Evolutionary conservation across 768 basidiomycete genomes (phyloP), one percentile per base, ranked within the genome.

Genomic region (Suillus alpinus): DNA sequence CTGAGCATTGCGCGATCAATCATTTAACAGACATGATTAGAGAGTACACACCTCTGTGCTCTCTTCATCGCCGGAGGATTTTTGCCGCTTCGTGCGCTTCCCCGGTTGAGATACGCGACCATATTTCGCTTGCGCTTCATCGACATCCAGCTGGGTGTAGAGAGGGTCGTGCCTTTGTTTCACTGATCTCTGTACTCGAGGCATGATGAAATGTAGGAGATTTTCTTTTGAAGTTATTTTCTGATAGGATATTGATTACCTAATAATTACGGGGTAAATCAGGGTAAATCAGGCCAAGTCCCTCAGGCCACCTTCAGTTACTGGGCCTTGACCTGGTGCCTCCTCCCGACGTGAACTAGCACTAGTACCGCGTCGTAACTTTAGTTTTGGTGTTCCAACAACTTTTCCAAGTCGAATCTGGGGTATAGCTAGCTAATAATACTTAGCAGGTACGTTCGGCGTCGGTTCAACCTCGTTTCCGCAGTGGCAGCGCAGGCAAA

Each of bases 101-200:
- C 90, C 90, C 1, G 89, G 91, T 67, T 86, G 78, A 44, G 91
- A 87, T 6, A 89, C 76, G 65, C 81, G 88, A 29, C 86, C 95
- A 76, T 94, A 94, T 72, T 89, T 92, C 66, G 82, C 86, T 18
- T 89, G 71, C 0, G 82, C 67, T 67, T 92, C 90, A 69, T 96
- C 95, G 62, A 88, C 86, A 57, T 85, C 81, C 58, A 98, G 82
- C 75, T 97, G 92, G 31, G 88, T 79, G 67, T 89, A 87, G 34
- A 98, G 83, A 43, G 95, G 95, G 68, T 94, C 95, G 76, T 94
- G 95, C 69, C 93, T 80, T 20, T 81, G 72, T 65, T 87, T 91
- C 56, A 77, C 76, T 12, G 78, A 65, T 71, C 83, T 87, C 61
- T 77, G 74, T 6, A 80, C 75, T 63, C 88, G 83, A 63, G 91